These are phyloP conservation scores for Xylaria polymorpha DNA, from an alignment of 2,329 filamentous ascomycete genomes.

Conservation along the genomic window DNA sequence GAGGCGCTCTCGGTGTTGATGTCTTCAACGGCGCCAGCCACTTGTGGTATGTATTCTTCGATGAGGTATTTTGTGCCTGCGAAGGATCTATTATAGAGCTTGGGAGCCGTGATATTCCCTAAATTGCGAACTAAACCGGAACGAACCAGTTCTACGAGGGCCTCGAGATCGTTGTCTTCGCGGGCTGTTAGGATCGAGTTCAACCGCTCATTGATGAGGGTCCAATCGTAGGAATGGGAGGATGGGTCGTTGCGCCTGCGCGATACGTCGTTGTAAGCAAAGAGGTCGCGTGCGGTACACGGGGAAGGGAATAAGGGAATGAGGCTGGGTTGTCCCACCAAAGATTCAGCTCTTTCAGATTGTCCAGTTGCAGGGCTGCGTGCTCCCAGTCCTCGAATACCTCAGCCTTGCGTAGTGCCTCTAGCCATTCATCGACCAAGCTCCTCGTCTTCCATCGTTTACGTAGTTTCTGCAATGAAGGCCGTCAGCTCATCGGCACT, in stretches of 20 bases:
- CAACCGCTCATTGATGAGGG: conserved; percentile 81
- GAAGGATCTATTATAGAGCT: conserved; percentile 85
- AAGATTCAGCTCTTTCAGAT: conserved; percentile 80
- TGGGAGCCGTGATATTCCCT: conserved; percentile 87
- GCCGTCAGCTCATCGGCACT: conserved; percentile 31
- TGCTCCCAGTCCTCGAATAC: conserved; percentile 88
- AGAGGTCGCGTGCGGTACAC: not conserved
- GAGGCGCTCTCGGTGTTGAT: conserved; percentile 64
- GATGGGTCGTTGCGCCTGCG: conserved; percentile 82
- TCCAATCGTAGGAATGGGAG: conserved; percentile 86
- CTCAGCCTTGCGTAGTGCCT: conserved; percentile 72
- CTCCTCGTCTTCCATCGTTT: conserved; percentile 75
- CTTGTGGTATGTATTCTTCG: conserved; percentile 88
- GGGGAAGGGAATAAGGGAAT: not conserved
- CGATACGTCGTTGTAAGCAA: conserved; percentile 29
- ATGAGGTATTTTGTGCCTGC: conserved; percentile 91
- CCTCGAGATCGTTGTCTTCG: conserved; percentile 77
- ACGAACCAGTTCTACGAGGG: conserved; percentile 81
- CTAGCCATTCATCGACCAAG: conserved; percentile 72
- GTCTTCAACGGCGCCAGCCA: conserved; percentile 83
- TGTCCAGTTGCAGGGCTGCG: conserved; percentile 85
- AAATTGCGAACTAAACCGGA: conserved; percentile 85
- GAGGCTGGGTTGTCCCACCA: conserved; percentile 65
- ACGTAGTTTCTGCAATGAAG: conserved; percentile 67
- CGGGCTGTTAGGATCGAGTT: conserved; percentile 76